Percentiles rank a stretch among this genome's conserved stretches.
phyloP scores from a whole-genome alignment of 2,329 filamentous ascomycete species.

The Clonostachys chloroleuca region DNA sequence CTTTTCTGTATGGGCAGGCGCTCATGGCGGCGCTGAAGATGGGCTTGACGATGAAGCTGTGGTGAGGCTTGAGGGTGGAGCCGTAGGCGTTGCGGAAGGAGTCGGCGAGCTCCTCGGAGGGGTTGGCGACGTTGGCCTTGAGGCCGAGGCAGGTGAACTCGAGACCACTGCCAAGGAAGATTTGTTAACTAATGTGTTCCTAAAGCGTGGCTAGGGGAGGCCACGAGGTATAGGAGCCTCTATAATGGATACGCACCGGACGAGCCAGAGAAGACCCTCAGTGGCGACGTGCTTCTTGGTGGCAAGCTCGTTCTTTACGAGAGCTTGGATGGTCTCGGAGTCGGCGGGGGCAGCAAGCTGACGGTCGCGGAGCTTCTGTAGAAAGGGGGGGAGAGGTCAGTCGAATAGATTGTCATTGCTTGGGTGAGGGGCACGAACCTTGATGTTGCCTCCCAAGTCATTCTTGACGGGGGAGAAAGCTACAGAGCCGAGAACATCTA shows the following conservation, averaged over 20 bases:
- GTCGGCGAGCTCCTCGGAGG: conserved; percentile 69
- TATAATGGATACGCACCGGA: conserved; percentile 57
- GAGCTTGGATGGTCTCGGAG: conserved; percentile 80
- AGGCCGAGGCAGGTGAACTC: conserved; percentile 90
- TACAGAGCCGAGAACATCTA: conserved; percentile 61
- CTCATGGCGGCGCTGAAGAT: conserved; percentile 92
- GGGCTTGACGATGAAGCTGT: conserved; percentile 85
- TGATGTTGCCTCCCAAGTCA: conserved; percentile 88
- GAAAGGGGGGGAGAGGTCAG: conserved; percentile 7
- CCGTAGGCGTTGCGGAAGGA: conserved; percentile 87
- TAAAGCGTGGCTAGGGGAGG: background rate
- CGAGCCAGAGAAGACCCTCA: conserved; percentile 87
- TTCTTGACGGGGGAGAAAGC: conserved; percentile 89
- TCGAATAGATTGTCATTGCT: background rate
- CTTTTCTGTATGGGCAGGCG: conserved; percentile 86
- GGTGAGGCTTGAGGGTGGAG: conserved; percentile 84
- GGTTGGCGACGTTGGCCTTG: conserved; percentile 66
- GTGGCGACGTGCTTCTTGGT: conserved; percentile 83
- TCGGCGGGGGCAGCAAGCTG: conserved; percentile 73
- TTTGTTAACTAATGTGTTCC: background rate
- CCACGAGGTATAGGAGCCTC: too few species aligned
- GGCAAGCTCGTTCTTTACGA: conserved; percentile 84
- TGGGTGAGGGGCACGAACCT: conserved; percentile 45
- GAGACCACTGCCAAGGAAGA: conserved; percentile 59
- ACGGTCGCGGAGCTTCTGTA: conserved; percentile 82